phyloP scores from a whole-genome alignment of 768 basidiomycete genomes.

The Pilatotrama ljubarskyi region DNA sequence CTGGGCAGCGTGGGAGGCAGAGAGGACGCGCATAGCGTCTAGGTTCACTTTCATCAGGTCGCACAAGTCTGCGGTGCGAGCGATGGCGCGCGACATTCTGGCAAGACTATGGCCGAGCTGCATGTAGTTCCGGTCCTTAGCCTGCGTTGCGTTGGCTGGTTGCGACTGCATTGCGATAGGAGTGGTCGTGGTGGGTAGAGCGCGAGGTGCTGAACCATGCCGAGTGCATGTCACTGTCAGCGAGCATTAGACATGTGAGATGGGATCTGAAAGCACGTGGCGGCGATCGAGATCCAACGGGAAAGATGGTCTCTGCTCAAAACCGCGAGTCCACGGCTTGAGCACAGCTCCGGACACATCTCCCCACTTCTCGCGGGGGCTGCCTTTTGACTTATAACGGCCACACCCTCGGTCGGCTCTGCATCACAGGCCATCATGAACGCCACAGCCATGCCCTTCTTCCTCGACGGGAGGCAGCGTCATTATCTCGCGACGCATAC shows the following conservation, averaged over 20 bases:
- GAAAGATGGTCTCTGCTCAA: background rate
- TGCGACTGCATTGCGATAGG: slow-evolving; percentile 27
- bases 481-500: slow-evolving; percentile 23
- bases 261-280: slow-evolving; percentile 10
- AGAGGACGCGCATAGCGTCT: slow-evolving; percentile 76
- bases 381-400: background rate
- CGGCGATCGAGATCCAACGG: background rate
- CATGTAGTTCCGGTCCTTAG: slow-evolving; percentile 79
- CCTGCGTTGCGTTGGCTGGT: slow-evolving; percentile 67
- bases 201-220: background rate
- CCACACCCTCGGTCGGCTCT: background rate
- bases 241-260: background rate
- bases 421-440: slow-evolving; percentile 22
- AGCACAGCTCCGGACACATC: background rate
- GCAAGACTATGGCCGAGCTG: slow-evolving; percentile 72
- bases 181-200: background rate
- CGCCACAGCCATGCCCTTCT: slow-evolving; percentile 15
- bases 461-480: slow-evolving; percentile 24
- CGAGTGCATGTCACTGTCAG: background rate
- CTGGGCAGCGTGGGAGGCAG: slow-evolving; percentile 82
- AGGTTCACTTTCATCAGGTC: slow-evolving; percentile 75
- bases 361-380: background rate
- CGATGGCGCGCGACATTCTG: slow-evolving; percentile 65
- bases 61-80: slow-evolving; percentile 74
- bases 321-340: background rate